phyloP scores from a whole-genome alignment of 805 yeast species.

The Nakazawaea ernobii region DNA sequence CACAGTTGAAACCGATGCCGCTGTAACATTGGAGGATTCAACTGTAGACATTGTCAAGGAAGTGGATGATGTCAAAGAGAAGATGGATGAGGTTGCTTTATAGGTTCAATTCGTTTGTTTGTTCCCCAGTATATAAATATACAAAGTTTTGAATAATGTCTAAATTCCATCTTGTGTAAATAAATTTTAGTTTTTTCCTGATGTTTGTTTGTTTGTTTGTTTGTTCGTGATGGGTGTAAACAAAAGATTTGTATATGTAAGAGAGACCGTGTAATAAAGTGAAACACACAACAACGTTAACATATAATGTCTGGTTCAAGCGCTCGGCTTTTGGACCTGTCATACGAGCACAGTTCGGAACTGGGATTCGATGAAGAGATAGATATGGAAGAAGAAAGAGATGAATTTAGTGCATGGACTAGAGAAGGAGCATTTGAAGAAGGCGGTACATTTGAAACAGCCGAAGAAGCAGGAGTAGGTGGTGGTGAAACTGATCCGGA shows the following conservation, averaged over 20 bases:
- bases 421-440: conserved; percentile 1
- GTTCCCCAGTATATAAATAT: not conserved
- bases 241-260: too few relatives aligned
- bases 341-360: not conserved
- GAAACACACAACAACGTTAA: too few relatives aligned
- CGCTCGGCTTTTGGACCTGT: not conserved
- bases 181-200: not conserved
- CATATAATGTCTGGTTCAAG: not conserved
- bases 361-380: not conserved
- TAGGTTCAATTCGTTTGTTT: not conserved
- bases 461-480: conserved; percentile 8
- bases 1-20: not conserved
- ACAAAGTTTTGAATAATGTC: not conserved
- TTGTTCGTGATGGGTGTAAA: too few relatives aligned
- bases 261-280: too few relatives aligned
- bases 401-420: not conserved
- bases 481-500: conserved; percentile 12
- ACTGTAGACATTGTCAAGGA: conserved; percentile 1
- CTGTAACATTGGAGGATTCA: conserved; percentile 1
- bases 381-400: not conserved
- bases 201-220: too few relatives aligned
- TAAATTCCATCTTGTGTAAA: not conserved
- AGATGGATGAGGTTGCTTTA: conserved; percentile 7
- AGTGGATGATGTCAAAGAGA: not conserved
- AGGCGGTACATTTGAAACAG: not conserved